Evolutionary conservation across 2,329 filamentous ascomycete genomes (phyloP).

Genomic region (Paecilomyces sp.): DNA sequence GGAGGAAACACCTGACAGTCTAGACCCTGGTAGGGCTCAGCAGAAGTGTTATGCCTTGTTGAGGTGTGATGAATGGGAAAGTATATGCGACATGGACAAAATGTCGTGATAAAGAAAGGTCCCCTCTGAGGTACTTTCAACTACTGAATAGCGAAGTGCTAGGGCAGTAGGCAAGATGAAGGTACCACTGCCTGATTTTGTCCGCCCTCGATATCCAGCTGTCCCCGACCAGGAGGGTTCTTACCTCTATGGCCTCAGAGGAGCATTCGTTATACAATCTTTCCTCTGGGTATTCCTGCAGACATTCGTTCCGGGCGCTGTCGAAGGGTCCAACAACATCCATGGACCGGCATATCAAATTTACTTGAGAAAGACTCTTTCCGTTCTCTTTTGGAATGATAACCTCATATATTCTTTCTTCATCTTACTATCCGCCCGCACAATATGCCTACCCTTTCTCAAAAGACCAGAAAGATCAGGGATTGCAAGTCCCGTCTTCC

Average conservation of each 20-base stretch:
- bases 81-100: neutral
- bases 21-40: neutral
- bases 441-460: conserved; percentile 36
- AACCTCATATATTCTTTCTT: conserved; percentile 40
- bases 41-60: neutral
- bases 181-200: neutral
- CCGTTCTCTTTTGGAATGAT: conserved; percentile 40
- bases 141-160: neutral
- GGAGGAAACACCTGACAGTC: neutral
- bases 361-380: conserved; percentile 38
- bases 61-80: neutral
- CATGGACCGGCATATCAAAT: conserved; percentile 33
- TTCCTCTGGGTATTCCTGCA: conserved; percentile 42
- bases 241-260: conserved; percentile 39
- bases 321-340: conserved; percentile 27
- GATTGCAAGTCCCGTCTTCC: conserved; percentile 35
- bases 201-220: neutral
- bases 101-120: neutral
- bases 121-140: neutral
- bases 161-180: neutral
- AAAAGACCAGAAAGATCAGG: conserved; percentile 22
- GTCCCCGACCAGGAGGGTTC: neutral
- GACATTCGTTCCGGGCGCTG: conserved; percentile 37
- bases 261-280: conserved; percentile 35
- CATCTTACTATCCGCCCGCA: conserved; percentile 40